Evolutionary conservation across 176 grass and related monocot genomes (phyloP).

Genomic region (Areca catechu): DNA sequence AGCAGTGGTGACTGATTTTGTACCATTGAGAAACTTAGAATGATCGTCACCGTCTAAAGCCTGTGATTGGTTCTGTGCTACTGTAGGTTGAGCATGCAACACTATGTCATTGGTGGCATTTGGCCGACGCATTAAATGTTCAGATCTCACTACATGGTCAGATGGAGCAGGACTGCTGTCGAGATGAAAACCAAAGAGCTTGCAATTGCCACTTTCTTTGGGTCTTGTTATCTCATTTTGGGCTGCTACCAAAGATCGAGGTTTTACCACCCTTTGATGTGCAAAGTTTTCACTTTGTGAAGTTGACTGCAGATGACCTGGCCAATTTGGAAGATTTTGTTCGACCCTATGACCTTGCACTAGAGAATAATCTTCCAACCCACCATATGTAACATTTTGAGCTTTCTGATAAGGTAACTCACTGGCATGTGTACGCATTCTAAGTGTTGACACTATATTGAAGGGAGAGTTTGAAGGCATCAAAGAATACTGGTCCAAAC

Average conservation of each 20-base stretch:
- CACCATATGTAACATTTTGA: conserved; percentile 30
- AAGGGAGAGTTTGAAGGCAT: conserved; percentile 31
- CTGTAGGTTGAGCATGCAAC: conserved; percentile 23
- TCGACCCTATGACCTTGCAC: conserved; percentile 32
- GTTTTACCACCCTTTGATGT: conserved; percentile 46
- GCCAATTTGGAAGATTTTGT: conserved; percentile 10
- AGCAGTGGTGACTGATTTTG: conserved; percentile 47
- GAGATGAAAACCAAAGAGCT: conserved; percentile 81
- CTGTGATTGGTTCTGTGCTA: conserved; percentile 26
- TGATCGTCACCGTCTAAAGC: conserved; percentile 40
- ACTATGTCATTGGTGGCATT: conserved; percentile 37
- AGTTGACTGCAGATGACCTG: conserved; percentile 11
- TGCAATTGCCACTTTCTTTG: conserved; percentile 58
- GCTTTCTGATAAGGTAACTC: conserved; percentile 31
- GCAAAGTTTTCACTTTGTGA: conserved; percentile 12
- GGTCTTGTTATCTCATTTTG: conserved; percentile 47
- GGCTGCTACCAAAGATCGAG: conserved; percentile 43
- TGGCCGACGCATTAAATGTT: conserved; percentile 18
- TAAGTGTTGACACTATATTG: conserved; percentile 37
- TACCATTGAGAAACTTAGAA: conserved; percentile 36
- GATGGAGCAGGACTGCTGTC: conserved; percentile 35
- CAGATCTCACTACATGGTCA: conserved; percentile 15
- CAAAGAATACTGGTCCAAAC: conserved; percentile 32
- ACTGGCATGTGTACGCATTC: conserved; percentile 12
- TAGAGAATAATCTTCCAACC: conserved; percentile 20